Percentiles rank a stretch among this genome's conserved stretches.
Conservation (phyloP, 1,139 yeast species). For the Suhomyces bokatorum region DNA sequence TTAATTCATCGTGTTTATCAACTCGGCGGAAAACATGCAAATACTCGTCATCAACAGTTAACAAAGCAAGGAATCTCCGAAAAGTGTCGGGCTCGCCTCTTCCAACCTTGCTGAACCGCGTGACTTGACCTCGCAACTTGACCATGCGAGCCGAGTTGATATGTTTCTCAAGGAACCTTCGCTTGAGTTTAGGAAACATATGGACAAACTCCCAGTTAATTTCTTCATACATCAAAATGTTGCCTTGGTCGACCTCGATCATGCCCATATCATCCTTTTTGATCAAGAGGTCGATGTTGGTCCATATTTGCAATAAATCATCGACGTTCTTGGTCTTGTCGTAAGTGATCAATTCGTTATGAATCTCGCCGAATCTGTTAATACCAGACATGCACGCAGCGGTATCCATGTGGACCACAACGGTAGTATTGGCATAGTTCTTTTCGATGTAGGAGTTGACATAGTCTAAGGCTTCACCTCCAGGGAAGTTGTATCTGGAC, state of each 20-base stretch:
- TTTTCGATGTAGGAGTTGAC: conserved; percentile 49
- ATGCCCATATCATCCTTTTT: conserved; percentile 35
- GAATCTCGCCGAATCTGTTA: conserved; percentile 66
- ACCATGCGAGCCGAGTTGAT: background rate
- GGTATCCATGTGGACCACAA: conserved; percentile 69
- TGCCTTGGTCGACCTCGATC: conserved; percentile 5
- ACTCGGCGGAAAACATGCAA: conserved; percentile 33
- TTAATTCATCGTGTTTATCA: conserved; percentile 12
- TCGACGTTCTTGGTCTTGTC: conserved; percentile 68
- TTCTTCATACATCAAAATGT: conserved; percentile 16
- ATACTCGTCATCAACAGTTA: conserved; percentile 28
- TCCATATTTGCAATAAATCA: conserved; percentile 47
- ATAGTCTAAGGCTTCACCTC: conserved; percentile 68
- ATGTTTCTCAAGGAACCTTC: conserved; percentile 8
- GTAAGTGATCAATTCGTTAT: conserved; percentile 46
- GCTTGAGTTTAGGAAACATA: conserved; percentile 23
- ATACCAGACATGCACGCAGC: conserved; percentile 89
- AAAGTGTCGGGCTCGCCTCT: conserved; percentile 19
- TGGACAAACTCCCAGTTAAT: conserved; percentile 31
- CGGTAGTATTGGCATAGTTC: conserved; percentile 13
- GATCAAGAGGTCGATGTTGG: conserved; percentile 58
- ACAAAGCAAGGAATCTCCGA: conserved; percentile 20
- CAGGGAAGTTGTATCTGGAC: conserved; percentile 84
- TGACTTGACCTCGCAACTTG: background rate
- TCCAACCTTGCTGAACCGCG: conserved; percentile 18